phyloP scores from a whole-genome alignment of 495 filamentous ascomycete species.

The Penicillium ochrochloron region DNA sequence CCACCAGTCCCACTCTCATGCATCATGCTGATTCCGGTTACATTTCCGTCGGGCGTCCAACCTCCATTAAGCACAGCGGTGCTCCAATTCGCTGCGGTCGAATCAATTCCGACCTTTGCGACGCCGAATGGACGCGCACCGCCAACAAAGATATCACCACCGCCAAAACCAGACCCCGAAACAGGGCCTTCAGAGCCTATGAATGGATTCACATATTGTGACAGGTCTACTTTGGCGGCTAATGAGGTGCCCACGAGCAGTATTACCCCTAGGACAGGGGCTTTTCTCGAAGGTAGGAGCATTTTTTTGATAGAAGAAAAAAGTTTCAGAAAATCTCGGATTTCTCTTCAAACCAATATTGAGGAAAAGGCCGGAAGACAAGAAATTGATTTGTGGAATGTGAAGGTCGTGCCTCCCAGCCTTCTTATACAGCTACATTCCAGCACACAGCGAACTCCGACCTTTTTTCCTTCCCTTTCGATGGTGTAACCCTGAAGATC shows the following conservation, averaged over 20 bases:
- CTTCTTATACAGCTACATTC: constrained; percentile 17
- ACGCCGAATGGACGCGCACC: constrained; percentile 67
- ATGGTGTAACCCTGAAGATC: constrained; percentile 14
- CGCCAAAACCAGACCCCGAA: constrained; percentile 41
- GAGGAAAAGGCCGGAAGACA: not conserved
- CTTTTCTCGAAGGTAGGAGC: not conserved
- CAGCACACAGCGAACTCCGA: constrained; percentile 11
- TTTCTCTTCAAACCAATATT: not conserved
- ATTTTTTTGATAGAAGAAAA: not conserved
- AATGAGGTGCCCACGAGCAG: constrained; percentile 6
- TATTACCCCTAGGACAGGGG: constrained; percentile 4
- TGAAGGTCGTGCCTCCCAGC: not conserved
- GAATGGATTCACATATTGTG: constrained; percentile 53
- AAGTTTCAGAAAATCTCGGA: not conserved
- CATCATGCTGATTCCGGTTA: constrained; percentile 69
- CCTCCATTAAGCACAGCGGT: constrained; percentile 54
- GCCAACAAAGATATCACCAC: constrained; percentile 72
- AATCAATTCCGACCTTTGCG: constrained; percentile 70
- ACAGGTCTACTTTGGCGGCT: constrained; percentile 37
- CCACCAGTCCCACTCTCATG: constrained; percentile 74
- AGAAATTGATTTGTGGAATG: not conserved
- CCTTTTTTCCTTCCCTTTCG: not conserved
- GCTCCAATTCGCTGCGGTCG: constrained; percentile 58
- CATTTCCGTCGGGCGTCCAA: constrained; percentile 60
- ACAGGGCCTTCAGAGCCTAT: constrained; percentile 43